These are phyloP conservation scores for Arthroderma sp. DNA, from an alignment of 2,329 filamentous ascomycete species.

Conservation along the genomic window DNA sequence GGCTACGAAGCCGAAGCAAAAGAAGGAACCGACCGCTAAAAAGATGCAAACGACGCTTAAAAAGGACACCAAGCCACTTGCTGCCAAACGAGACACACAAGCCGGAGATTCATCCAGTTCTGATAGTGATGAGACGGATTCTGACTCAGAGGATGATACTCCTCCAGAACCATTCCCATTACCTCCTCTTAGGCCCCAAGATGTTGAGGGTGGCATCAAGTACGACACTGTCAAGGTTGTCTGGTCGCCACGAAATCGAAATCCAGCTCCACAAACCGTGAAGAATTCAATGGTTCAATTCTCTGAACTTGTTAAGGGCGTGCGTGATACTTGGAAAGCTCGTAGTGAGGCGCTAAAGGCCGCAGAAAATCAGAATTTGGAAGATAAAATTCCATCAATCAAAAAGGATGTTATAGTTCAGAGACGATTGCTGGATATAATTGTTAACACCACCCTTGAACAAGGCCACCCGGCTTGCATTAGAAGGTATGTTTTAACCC, in stretches of 20 bases:
- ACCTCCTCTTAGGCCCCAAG: slow-evolving; percentile 38
- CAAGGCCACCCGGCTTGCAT: slow-evolving; percentile 35
- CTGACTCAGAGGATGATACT: slow-evolving; percentile 40
- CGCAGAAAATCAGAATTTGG: slow-evolving; percentile 45
- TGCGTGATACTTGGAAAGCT: slow-evolving; percentile 49
- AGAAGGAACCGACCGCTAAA: slow-evolving; percentile 6
- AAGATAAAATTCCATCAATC: slow-evolving; percentile 40
- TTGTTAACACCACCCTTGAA: slow-evolving; percentile 30
- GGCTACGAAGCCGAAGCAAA: slow-evolving; percentile 6
- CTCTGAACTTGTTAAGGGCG: slow-evolving; percentile 46
- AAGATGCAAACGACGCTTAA: slow-evolving; percentile 9
- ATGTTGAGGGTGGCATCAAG: slow-evolving; percentile 39
- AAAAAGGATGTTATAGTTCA: slow-evolving; percentile 46
- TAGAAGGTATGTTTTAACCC: slow-evolving; percentile 34
- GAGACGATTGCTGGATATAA: slow-evolving; percentile 43
- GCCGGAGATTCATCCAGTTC: slow-evolving; percentile 31
- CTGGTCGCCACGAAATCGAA: slow-evolving; percentile 44
- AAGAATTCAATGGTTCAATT: slow-evolving; percentile 42
- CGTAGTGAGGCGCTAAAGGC: slow-evolving; percentile 43
- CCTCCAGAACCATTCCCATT: slow-evolving; percentile 42
- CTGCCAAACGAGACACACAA: slow-evolving; percentile 14
- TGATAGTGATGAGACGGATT: slow-evolving; percentile 37
- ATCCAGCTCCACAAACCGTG: slow-evolving; percentile 38
- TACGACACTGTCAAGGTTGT: slow-evolving; percentile 50
- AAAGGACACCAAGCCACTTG: slow-evolving; percentile 14